Percentiles rank a stretch among this genome's conserved stretches.
Evolutionary conservation across 2,329 filamentous ascomycete genomes (phyloP).

Genomic region (Coniella lustricola): DNA sequence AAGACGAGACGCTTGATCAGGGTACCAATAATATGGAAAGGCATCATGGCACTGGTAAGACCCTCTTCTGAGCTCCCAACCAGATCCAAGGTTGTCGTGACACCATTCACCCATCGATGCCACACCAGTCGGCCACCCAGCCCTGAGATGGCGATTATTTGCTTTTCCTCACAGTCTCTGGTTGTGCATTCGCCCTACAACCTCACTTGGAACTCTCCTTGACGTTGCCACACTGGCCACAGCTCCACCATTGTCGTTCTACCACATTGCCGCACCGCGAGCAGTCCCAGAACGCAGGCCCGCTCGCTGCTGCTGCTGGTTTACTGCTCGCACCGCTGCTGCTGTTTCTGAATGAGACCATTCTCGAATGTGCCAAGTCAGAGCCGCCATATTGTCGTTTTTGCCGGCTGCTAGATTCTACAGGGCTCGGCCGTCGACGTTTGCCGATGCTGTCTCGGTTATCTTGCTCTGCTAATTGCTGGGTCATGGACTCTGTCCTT

Average conservation of each 20-base stretch:
- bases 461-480: constrained; percentile 11
- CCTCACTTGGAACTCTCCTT: constrained; percentile 37
- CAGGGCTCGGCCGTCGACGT: not conserved
- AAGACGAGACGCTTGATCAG: too few relatives aligned
- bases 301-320: constrained; percentile 17
- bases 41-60: not conserved
- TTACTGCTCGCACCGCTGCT: constrained; percentile 11
- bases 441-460: constrained; percentile 14
- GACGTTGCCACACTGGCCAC: constrained; percentile 46
- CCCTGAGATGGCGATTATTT: too few relatives aligned
- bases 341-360: constrained; percentile 16
- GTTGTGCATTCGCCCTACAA: not conserved
- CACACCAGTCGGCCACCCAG: too few relatives aligned
- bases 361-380: constrained; percentile 12
- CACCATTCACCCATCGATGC: too few relatives aligned
- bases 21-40: too few relatives aligned
- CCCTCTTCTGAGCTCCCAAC: not conserved
- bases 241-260: constrained; percentile 51
- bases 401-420: not conserved
- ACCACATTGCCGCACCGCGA: constrained; percentile 44
- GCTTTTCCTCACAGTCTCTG: too few relatives aligned
- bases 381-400: not conserved
- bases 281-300: constrained; percentile 41
- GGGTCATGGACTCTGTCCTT: constrained; percentile 26
- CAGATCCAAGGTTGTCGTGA: too few relatives aligned